Base-by-base conservation (phyloP, 2,329 filamentous ascomycete species). In the Coleophoma cylindrospora region DNA sequence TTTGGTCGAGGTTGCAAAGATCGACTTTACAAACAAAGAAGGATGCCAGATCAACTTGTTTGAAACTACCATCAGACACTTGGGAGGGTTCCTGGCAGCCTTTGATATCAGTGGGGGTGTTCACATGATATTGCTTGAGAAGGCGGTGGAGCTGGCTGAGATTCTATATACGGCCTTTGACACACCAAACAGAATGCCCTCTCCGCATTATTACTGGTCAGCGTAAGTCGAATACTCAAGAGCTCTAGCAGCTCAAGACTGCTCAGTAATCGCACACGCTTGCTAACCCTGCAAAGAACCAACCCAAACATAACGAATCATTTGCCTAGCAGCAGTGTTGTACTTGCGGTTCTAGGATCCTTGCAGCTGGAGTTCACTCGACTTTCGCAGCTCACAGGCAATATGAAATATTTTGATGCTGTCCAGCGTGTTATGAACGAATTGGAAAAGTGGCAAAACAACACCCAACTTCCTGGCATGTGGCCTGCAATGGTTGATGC, bases 301-400 rank as follows among this genome's bases (percentile, higher is more conserved):
- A 38, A 61, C 36, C 49, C 54, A 13, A 19, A 53, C 77, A 76
- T 4, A 74, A 81, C 57, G 77, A 80, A 14, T 82, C 83, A 60
- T 75, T 75, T 34, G 85, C 86, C 70, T 70, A 54, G 70, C 63
- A 7, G 67, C 68, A 49, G 77, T 76, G 43, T 70, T 73, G 59
- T 70, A 80, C 40, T 81, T n/a, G 60, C 81, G 12, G 81, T 84
- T 57, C 60, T 84, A 19, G 82, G 81, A 4, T 80, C 81, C 7
- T 65, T 86, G 14, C 72, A 70, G 37, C 69, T 86, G 11, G 82
- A 86, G 59, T 79, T 86, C 56, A 85, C 83, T 19, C 77, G 82
- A 41, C 68, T 86, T 14, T 77, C 80, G 15, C 82, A 86, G 62
- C 66, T 86, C 38, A 85, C 81, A 1, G 75, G 75, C 14, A 75